Percentiles rank a stretch among this genome's conserved stretches.
Conservation (phyloP, 805 yeast genomes). For the Saturnispora mendoncae region DNA sequence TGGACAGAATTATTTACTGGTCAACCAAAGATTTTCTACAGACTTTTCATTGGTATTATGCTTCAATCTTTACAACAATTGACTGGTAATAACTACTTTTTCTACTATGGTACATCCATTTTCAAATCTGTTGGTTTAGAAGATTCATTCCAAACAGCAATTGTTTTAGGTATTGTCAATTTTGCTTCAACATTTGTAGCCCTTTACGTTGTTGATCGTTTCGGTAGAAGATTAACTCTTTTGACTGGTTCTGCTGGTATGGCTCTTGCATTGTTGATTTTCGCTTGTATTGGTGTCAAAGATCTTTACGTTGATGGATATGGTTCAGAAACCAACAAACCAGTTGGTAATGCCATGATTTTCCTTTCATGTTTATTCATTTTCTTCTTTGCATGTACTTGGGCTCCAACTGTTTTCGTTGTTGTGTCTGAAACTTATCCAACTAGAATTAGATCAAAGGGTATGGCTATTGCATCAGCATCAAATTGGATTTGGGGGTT, state of each 20-base stretch:
- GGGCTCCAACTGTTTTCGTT: conserved; percentile 66
- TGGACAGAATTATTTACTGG: conserved; percentile 60
- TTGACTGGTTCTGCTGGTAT: conserved; percentile 44
- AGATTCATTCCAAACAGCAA: conserved; percentile 53
- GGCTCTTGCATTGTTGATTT: conserved; percentile 49
- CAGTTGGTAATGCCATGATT: conserved; percentile 57
- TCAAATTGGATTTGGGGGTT: conserved; percentile 60
- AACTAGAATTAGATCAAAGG: conserved; percentile 51
- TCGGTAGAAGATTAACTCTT: conserved; percentile 47
- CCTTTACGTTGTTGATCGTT: conserved; percentile 41
- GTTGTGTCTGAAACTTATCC: conserved; percentile 64
- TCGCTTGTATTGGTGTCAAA: conserved; percentile 52
- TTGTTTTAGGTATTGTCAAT: conserved; percentile 48
- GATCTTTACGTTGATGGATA: conserved; percentile 34
- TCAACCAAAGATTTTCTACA: conserved; percentile 47
- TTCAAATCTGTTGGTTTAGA: conserved; percentile 49
- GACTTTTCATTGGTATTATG: conserved; percentile 49
- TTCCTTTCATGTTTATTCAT: conserved; percentile 56
- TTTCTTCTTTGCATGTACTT: conserved; percentile 61
- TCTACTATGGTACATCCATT: conserved; percentile 57
- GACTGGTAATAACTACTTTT: conserved; percentile 57
- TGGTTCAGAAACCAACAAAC: conserved; percentile 33
- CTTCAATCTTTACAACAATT: conserved; percentile 56
- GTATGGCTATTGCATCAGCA: conserved; percentile 57
- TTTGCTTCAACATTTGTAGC: conserved; percentile 48